Percentiles rank a stretch among this genome's conserved stretches.
phyloP scores from a whole-genome alignment of 257 asterid genomes.

The Rehmannia glutinosa region DNA sequence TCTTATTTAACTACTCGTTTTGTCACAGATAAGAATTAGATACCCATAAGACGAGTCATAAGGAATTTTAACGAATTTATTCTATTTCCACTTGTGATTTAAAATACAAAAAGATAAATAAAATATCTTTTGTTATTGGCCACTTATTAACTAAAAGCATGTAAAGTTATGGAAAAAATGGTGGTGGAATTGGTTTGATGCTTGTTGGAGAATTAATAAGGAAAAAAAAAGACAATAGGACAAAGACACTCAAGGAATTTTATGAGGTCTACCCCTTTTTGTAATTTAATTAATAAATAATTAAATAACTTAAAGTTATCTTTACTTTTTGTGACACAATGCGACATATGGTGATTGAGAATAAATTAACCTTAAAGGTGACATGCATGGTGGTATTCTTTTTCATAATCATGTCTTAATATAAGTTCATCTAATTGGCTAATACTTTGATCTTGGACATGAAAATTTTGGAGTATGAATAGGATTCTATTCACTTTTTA shows the following conservation, averaged over 20 bases:
- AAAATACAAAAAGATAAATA: neutral
- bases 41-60: neutral
- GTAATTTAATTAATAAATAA: neutral
- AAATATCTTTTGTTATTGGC: neutral
- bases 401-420: neutral
- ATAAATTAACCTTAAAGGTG: neutral
- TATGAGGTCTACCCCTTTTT: neutral
- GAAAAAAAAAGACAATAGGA: neutral
- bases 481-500: neutral
- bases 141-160: neutral
- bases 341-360: conserved; percentile 3
- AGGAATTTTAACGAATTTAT: neutral
- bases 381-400: neutral
- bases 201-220: neutral
- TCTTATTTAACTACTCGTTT: neutral
- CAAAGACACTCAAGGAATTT: conserved; percentile 28
- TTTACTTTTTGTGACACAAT: conserved; percentile 9
- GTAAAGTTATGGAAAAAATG: neutral
- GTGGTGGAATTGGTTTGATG: conserved; percentile 17
- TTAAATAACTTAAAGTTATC: neutral
- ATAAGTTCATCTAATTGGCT: neutral
- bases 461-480: too few relatives aligned
- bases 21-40: neutral
- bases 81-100: conserved; percentile 22
- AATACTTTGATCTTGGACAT: too few relatives aligned